These are phyloP conservation scores for Phialocephala subalpina DNA, from an alignment of 2,329 filamentous ascomycete species.

Conservation along the genomic window DNA sequence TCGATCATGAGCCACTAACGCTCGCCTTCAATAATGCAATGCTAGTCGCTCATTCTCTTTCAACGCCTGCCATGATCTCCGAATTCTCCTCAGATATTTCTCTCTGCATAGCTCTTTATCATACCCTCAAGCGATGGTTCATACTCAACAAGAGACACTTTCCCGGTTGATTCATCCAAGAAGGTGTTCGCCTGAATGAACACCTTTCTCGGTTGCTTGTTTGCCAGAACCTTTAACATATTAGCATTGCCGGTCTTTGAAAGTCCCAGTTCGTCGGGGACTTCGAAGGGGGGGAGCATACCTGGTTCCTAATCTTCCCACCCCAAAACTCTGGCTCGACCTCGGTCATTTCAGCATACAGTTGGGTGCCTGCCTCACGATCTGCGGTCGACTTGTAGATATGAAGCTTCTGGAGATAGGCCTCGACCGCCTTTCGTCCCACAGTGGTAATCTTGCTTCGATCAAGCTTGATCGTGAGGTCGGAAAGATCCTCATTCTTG, in stretches of 20 bases:
- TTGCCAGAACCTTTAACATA: conserved; percentile 77
- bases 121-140: conserved; percentile 82
- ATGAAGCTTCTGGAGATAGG: conserved; percentile 90
- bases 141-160: conserved; percentile 85
- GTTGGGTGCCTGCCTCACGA: conserved; percentile 74
- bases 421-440: conserved; percentile 82
- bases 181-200: conserved; percentile 95
- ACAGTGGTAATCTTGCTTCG: conserved; percentile 85
- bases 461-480: conserved; percentile 84
- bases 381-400: conserved; percentile 93
- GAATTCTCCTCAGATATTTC: conserved; percentile 42
- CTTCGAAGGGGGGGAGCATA: too few relatives aligned
- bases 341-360: conserved; percentile 85
- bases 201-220: conserved; percentile 86
- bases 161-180: conserved; percentile 70
- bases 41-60: not conserved
- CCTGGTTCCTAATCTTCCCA: conserved; percentile 76
- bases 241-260: too few relatives aligned
- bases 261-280: too few relatives aligned
- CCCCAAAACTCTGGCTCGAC: conserved; percentile 88
- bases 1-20: too few relatives aligned
- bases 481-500: conserved; percentile 72
- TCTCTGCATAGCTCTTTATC: conserved; percentile 82
- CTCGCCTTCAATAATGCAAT: not conserved
- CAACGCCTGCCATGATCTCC: not conserved